A percentile compares a stretch with the other conserved stretches of the same genome.
Conservation (phyloP, 768 basidiomycete genomes). For the Pisolithus tinctorius region DNA sequence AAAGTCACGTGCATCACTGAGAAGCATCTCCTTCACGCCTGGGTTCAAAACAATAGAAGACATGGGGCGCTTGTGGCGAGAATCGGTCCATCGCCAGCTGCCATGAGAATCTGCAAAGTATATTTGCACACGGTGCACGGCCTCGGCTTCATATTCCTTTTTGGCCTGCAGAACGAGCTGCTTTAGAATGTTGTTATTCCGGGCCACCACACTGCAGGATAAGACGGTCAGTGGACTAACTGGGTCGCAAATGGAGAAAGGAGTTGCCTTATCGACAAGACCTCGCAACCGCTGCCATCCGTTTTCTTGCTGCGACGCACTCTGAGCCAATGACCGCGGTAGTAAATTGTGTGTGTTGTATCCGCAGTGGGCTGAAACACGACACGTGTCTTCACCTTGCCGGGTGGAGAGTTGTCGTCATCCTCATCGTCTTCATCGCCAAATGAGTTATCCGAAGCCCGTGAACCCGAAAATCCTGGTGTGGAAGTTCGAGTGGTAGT, state of each 20-base stretch:
- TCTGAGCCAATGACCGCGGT: conserved; percentile 78
- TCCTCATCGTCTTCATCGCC: conserved; percentile 39
- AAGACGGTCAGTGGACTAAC: conserved; percentile 7
- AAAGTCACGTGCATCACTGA: conserved; percentile 78
- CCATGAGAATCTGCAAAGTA: conserved; percentile 88
- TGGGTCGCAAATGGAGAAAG: conserved; percentile 4
- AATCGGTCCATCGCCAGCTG: conserved; percentile 84
- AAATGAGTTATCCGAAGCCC: conserved; percentile 48
- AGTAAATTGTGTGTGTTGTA: conserved; percentile 85
- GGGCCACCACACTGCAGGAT: conserved; percentile 63
- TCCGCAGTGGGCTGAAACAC: conserved; percentile 86
- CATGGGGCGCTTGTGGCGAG: conserved; percentile 84
- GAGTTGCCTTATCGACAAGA: conserved; percentile 66
- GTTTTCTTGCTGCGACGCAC: conserved; percentile 64
- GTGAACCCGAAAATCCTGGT: conserved; percentile 45
- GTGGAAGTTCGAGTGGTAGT: conserved; percentile 73
- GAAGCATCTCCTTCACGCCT: conserved; percentile 85
- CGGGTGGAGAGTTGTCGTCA: conserved; percentile 45
- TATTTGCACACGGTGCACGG: conserved; percentile 81
- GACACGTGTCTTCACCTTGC: conserved; percentile 70
- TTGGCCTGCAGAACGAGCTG: conserved; percentile 89
- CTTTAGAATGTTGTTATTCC: conserved; percentile 78
- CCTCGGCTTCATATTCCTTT: conserved; percentile 81
- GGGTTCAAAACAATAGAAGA: conserved; percentile 81
- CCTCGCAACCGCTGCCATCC: conserved; percentile 64